A percentile compares a stretch with the other conserved stretches of the same genome.
phyloP scores from a whole-genome alignment of 768 basidiomycete species.

The Russula sp. region DNA sequence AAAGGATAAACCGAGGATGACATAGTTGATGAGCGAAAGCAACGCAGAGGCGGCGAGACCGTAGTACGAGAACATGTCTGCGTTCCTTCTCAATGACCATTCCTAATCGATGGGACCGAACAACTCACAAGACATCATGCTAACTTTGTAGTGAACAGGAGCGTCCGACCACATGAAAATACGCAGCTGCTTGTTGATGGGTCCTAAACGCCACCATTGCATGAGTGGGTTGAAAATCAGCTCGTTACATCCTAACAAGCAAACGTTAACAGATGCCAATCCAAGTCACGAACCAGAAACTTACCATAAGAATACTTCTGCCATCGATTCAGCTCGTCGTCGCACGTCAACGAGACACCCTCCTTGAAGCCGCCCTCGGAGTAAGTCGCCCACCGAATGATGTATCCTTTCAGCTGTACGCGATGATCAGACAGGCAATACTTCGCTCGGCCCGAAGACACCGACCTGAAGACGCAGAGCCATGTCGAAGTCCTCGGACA shows the following conservation, averaged over 20 bases:
- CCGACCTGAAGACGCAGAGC: constrained; percentile 51
- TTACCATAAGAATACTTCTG: constrained; percentile 80
- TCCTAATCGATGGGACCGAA: no score
- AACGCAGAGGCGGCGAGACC: constrained; percentile 59
- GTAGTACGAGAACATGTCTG: constrained; percentile 47
- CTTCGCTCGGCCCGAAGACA: background rate
- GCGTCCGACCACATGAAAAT: constrained; percentile 71
- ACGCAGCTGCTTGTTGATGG: constrained; percentile 76
- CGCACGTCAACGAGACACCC: constrained; percentile 82
- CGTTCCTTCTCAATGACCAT: background rate
- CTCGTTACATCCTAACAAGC: constrained; percentile 55
- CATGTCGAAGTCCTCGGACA: constrained; percentile 83
- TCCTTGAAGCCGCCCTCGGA: constrained; percentile 84
- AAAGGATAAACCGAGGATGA: constrained; percentile 56
- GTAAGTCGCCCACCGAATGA: constrained; percentile 83
- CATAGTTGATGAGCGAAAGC: constrained; percentile 64
- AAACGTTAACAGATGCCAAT: background rate
- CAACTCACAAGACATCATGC: constrained; percentile 64
- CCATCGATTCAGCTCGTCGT: constrained; percentile 91
- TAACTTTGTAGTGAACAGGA: constrained; percentile 79
- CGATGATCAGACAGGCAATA: background rate
- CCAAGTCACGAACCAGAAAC: constrained; percentile 20
- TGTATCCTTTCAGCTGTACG: constrained; percentile 49
- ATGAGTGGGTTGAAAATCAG: constrained; percentile 81
- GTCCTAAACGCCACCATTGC: no score